Evolutionary conservation across 352 stramenopile species (phyloP).

Genomic region (Phytophthora chlamydospora): DNA sequence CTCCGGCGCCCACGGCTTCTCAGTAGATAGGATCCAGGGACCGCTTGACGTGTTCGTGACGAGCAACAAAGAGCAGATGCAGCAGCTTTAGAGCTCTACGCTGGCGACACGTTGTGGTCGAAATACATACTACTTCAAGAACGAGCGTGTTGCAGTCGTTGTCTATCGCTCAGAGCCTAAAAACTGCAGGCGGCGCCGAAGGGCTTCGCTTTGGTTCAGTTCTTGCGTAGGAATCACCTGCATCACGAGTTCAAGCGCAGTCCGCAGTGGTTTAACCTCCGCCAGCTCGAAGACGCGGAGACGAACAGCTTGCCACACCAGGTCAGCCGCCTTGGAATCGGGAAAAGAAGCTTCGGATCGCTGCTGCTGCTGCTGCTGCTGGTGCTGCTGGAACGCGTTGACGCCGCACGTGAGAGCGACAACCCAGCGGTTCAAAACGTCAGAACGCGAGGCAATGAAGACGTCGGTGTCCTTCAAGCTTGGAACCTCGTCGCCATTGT

Average conservation of each 20-base stretch:
- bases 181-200: constrained; percentile 16
- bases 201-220: constrained; percentile 7
- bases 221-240: constrained; percentile 15
- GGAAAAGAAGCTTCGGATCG: background rate
- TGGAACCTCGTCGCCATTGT: background rate
- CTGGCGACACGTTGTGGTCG: constrained; percentile 13
- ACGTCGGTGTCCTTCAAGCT: background rate
- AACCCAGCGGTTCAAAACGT: constrained; percentile 39
- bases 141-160: no score
- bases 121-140: constrained; percentile 38
- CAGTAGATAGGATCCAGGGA: constrained; percentile 35
- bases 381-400: constrained; percentile 49
- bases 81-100: constrained; percentile 9
- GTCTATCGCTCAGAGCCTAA: background rate
- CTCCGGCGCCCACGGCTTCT: constrained; percentile 30
- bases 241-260: constrained; percentile 25
- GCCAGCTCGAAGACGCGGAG: constrained; percentile 55
- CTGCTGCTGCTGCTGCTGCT: no score
- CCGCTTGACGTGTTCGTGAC: constrained; percentile 17
- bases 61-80: constrained; percentile 4
- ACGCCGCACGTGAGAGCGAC: constrained; percentile 43
- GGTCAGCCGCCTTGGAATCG: constrained; percentile 13
- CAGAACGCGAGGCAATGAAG: constrained; percentile 8
- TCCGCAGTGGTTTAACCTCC: constrained; percentile 9
- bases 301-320: constrained; percentile 53